A percentile compares a stretch with the other conserved stretches of the same genome.
Conservation (phyloP, 179 eudicot genomes). For the Beta lomatogona region DNA sequence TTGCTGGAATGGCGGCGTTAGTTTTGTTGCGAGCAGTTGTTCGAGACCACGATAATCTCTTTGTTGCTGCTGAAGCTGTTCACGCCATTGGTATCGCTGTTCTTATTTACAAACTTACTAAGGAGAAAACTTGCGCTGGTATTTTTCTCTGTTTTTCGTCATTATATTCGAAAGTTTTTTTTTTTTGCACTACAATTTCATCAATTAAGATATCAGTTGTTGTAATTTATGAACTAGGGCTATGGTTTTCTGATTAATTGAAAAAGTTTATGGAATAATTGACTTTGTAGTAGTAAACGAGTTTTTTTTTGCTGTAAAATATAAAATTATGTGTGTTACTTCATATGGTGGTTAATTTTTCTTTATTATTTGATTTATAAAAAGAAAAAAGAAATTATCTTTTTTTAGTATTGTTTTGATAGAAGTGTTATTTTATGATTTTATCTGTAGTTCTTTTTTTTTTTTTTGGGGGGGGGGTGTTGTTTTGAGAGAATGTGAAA, state of each 20-base stretch:
- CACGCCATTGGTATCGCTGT: conserved; percentile 71
- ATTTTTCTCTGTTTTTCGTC: neutral
- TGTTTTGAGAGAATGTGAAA: neutral
- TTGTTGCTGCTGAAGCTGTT: conserved; percentile 77
- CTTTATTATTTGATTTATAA: neutral
- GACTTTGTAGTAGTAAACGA: neutral
- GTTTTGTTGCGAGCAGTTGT: conserved; percentile 60
- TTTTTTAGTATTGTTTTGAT: neutral
- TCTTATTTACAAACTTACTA: conserved; percentile 66
- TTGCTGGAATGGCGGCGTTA: conserved; percentile 61
- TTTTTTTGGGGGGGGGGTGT: neutral
- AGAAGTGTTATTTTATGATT: neutral
- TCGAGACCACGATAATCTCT: conserved; percentile 78
- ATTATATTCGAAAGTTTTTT: neutral
- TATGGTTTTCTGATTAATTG: neutral
- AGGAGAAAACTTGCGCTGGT: conserved; percentile 89
- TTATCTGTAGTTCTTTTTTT: neutral
- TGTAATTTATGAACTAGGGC: neutral
- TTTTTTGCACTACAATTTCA: neutral
- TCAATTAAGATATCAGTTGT: neutral
- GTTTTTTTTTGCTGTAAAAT: neutral
- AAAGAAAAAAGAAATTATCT: neutral
- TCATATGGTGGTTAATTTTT: neutral
- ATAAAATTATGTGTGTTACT: neutral
- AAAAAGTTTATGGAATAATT: neutral